Base-by-base conservation (phyloP, 805 yeast species). In the Zygosaccharomyces pseudorouxii region DNA sequence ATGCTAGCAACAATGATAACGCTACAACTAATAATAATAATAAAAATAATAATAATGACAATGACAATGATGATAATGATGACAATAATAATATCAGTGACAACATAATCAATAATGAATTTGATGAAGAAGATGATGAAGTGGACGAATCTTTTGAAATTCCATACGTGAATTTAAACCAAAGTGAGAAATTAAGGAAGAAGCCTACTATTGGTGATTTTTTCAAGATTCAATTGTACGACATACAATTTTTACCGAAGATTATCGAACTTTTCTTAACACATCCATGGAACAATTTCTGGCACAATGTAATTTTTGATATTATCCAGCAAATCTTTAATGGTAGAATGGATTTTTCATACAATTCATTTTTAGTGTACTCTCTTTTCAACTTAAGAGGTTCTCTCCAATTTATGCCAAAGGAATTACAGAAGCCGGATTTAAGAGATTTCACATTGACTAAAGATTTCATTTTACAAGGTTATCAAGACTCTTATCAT, bases 241-340 rank as follows among this genome's bases (percentile, higher is more conserved):
- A 93, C 61, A 81, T 80, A 64, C 76, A 77, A 30, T 80, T 89
- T 50, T 74, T 90, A 28, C 71, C 79, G 18, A 77, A 80, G 19
- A 82, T 90, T n/a, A 69, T 89, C 22, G 69, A 76, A 23, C 81
- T 86, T 76, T 88, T 93, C 61, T 82, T 90, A 67, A 72, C 77
- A 52, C 89, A 83, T 67, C 97, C 98, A 5, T 93, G 98, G 98
- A 93, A 93, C 66, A 93, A 93, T 63, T 93, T 93, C 62, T 78
- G 93, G 73, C 99, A 93, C 68, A 93, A 92, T 62, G 99, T 93
- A 49, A 96, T 93, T 7, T 93, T 92, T 73, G 99, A 93, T 69
- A 80, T 93, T 53, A 84, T 93, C 28, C 99, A 93, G 67, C 99
- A 93, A 65, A 81, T 93, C 16, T 78, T 93, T 65, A 89, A 89